phyloP scores from a whole-genome alignment of 306 rosid species.

The Parietaria judaica region DNA sequence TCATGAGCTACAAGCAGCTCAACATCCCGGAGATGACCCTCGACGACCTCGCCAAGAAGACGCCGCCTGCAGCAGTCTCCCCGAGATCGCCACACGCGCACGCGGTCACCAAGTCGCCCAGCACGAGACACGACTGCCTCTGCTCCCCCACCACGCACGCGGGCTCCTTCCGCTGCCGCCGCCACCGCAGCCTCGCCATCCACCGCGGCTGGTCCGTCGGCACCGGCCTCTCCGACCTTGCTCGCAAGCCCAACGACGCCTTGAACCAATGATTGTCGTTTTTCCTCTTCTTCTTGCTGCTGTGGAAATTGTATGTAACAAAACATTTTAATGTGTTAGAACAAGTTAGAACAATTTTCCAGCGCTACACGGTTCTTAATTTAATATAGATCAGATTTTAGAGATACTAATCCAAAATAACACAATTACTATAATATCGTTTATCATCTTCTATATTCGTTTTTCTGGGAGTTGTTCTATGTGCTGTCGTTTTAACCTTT shows the following conservation, averaged over 20 bases:
- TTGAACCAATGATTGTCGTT: too few relatives aligned
- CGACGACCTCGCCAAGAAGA: slow-evolving; percentile 29
- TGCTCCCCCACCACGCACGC: slow-evolving; percentile 84
- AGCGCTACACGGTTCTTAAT: too few relatives aligned
- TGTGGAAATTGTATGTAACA: too few relatives aligned
- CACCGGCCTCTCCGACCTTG: slow-evolving; percentile 43
- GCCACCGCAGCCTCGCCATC: slow-evolving; percentile 32
- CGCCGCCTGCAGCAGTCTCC: slow-evolving; percentile 30
- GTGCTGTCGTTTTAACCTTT: too few relatives aligned
- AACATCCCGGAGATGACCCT: slow-evolving; percentile 27
- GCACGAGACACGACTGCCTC: slow-evolving; percentile 41
- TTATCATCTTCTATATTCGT: too few relatives aligned
- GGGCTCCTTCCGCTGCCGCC: slow-evolving; percentile 76
- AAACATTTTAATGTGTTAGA: too few relatives aligned
- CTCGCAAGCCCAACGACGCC: slow-evolving; percentile 7
- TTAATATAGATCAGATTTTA: too few relatives aligned
- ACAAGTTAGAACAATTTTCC: too few relatives aligned
- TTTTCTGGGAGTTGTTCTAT: too few relatives aligned
- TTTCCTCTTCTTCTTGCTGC: too few relatives aligned
- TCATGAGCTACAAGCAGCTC: slow-evolving; percentile 7
- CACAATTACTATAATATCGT: too few relatives aligned
- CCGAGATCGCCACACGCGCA: slow-evolving; percentile 22
- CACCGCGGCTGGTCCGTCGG: slow-evolving; percentile 43
- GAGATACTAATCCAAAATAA: too few relatives aligned
- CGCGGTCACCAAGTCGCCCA: slow-evolving; percentile 25